phyloP scores from a whole-genome alignment of 345 rosid genomes.

The Hirschfeldia incana region DNA sequence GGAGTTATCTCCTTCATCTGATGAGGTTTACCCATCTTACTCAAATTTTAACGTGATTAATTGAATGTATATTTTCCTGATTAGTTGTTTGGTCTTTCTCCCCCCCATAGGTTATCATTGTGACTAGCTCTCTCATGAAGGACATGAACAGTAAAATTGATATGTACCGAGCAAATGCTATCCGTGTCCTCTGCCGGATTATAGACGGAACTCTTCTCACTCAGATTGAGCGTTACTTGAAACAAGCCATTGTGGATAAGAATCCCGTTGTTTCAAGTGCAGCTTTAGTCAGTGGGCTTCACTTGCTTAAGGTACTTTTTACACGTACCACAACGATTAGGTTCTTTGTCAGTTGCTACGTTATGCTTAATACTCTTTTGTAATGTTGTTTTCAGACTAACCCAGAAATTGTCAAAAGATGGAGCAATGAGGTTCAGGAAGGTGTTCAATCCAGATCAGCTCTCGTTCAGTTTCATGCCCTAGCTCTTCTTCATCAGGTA shows the following conservation, averaged over 20 bases:
- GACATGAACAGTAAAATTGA: constrained; percentile 99
- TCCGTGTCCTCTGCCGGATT: constrained; percentile 94
- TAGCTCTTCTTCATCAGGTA: constrained; percentile 92
- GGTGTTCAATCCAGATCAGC: constrained; percentile 98
- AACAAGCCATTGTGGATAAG: constrained; percentile 99
- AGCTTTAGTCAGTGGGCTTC: constrained; percentile 96
- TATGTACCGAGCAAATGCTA: constrained; percentile 97
- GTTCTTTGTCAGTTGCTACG: not conserved
- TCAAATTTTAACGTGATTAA: not conserved
- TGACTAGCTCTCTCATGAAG: constrained; percentile 97
- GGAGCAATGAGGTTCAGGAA: constrained; percentile 99
- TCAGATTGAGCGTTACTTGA: constrained; percentile 92
- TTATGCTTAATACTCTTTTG: constrained; percentile 8
- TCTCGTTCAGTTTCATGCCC: constrained; percentile 96
- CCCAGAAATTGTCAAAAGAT: constrained; percentile 93
- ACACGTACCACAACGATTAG: not conserved
- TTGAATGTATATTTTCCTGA: not conserved
- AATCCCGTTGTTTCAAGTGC: constrained; percentile 99
- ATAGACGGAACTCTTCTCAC: constrained; percentile 92
- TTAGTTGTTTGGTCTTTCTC: constrained; percentile 24
- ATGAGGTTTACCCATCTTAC: constrained; percentile 65
- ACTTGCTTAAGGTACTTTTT: constrained; percentile 75
- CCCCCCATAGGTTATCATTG: constrained; percentile 74
- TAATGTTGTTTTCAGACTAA: constrained; percentile 52
- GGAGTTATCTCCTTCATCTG: constrained; percentile 95